Conservation (phyloP, 2,329 filamentous ascomycete genomes). For the Pseudogymnoascus pannorum region DNA sequence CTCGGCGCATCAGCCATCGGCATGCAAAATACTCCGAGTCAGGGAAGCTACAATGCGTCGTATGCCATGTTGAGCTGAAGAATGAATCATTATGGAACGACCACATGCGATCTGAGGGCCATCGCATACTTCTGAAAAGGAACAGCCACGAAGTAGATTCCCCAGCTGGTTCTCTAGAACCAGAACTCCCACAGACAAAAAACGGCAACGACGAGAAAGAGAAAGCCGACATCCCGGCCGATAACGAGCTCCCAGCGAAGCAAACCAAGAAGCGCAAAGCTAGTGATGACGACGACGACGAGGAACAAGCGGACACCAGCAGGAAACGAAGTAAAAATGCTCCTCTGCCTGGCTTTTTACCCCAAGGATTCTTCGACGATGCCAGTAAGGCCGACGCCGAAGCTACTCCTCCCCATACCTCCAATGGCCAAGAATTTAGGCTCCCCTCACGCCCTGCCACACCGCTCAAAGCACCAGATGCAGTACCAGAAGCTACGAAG, state of each 20-base stretch:
- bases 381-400: slow-evolving; percentile 35
- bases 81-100: slow-evolving; percentile 60
- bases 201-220: background rate
- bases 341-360: slow-evolving; percentile 20
- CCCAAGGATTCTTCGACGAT: slow-evolving; percentile 30
- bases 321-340: slow-evolving; percentile 38
- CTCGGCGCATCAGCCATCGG: slow-evolving; percentile 64
- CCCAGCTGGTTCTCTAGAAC: slow-evolving; percentile 10
- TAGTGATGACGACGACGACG: slow-evolving; percentile 27
- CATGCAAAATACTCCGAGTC: slow-evolving; percentile 60
- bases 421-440: slow-evolving; percentile 48
- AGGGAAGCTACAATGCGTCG: slow-evolving; percentile 59
- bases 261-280: slow-evolving; percentile 45
- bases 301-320: slow-evolving; percentile 31
- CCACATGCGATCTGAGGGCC: slow-evolving; percentile 45
- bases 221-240: background rate
- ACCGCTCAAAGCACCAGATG: slow-evolving; percentile 38
- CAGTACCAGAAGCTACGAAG: slow-evolving; percentile 27
- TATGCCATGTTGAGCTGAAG: slow-evolving; percentile 59
- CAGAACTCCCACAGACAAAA: background rate
- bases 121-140: slow-evolving; percentile 34
- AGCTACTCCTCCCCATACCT: slow-evolving; percentile 8
- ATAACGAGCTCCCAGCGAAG: background rate
- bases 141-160: slow-evolving; percentile 15
- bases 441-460: slow-evolving; percentile 59